Evolutionary conservation across 2,329 filamentous ascomycete species (phyloP), one percentile per base, ranked within the genome.

Genomic region (Aspergillus neotritici): DNA sequence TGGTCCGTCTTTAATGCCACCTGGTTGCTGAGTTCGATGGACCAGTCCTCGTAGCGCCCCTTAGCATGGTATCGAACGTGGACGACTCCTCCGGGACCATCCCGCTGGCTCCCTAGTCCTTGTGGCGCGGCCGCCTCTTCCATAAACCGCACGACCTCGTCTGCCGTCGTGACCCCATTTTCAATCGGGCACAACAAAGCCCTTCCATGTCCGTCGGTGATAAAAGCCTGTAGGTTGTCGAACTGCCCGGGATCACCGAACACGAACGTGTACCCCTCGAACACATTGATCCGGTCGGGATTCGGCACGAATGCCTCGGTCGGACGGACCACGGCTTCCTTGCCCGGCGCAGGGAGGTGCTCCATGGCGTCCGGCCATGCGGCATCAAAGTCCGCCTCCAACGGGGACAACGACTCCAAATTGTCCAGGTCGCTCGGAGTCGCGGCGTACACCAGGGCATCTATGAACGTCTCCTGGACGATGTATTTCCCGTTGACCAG

Each of bases 221-320:
- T 84, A 0, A 84, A 82, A 0, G 82, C 80, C 34, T 86, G 70
- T 4, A 98, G 71, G 50, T 78, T 87, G 6, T 87, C 80, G 62
- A 83, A 88, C 62, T 97, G 91, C 3, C 72, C 72, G 41, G 77
- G 66, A 41, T 90, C 83, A 52, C 90, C 84, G 57, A 97, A 95
- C 3, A 98, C 74, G 58, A 97, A 96, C 0, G 84, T 91, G 57
- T 90, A 93, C 3, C 86, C 87, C 9, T 86, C 80, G 53, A 98
- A 97, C 1, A 98, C 74, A 21, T 83, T 80, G 6, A 72, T 70
- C 14, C 93, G 78, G 12, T 69, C 66, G 0, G 72, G 51, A 49
- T 91, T 79, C 0, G 93, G 91, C 6, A 76, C 73, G 60, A 94
- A 91, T 10, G 81, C 77, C n/a, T 79, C 76, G 8, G 79, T 72